phyloP scores from a whole-genome alignment of 129 eudicot genomes.

The Solidago caesia region DNA sequence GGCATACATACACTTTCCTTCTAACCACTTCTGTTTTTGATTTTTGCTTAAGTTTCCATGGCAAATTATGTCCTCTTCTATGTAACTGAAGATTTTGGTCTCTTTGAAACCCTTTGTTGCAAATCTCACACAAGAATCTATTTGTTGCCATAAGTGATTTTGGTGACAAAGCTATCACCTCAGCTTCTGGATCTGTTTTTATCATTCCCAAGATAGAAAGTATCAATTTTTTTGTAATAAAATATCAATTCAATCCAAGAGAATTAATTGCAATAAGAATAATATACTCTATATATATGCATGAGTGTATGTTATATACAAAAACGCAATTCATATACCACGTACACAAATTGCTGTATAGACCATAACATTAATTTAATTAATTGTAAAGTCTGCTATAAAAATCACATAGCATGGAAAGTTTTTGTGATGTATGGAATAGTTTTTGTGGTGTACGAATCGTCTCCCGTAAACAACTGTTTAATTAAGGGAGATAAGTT shows the following conservation, averaged over 20 bases:
- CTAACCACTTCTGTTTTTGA: conserved; percentile 43
- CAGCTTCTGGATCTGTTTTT: conserved; percentile 62
- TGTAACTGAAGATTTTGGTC: conserved; percentile 70
- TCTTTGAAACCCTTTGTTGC: conserved; percentile 71
- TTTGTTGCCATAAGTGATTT: conserved; percentile 65
- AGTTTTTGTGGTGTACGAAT: too few species aligned
- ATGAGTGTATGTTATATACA: conserved; percentile 11
- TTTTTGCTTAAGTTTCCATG: conserved; percentile 74
- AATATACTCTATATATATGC: neutral
- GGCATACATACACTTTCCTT: conserved; percentile 68
- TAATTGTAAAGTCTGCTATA: too few species aligned
- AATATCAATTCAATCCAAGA: conserved; percentile 9
- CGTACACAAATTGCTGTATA: too few species aligned
- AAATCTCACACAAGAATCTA: conserved; percentile 63
- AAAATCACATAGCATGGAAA: too few species aligned
- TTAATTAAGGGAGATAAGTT: neutral
- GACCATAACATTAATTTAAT: too few species aligned
- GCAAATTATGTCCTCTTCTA: conserved; percentile 67
- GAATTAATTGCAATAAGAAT: neutral
- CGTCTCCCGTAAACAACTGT: too few species aligned
- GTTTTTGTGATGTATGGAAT: too few species aligned
- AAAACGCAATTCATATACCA: neutral
- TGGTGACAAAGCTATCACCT: conserved; percentile 71
- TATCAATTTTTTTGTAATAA: neutral
- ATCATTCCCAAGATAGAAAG: conserved; percentile 24